Evolutionary conservation across 352 stramenopile species (phyloP).

Genomic region (Peronospora belbahrii): DNA sequence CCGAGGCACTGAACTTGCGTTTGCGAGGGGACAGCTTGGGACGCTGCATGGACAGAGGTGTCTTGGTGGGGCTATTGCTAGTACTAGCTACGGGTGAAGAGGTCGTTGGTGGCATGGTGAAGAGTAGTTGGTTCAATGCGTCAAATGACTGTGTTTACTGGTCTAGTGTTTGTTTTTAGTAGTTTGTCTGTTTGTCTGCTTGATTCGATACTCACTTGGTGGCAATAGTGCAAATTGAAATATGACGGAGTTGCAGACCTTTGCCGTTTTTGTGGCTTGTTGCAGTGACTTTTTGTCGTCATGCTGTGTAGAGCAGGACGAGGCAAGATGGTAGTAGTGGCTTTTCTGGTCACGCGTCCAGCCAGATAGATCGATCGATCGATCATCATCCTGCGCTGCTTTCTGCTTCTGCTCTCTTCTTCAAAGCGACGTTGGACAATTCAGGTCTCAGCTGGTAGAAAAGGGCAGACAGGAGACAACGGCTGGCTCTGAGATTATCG

Average conservation of each 20-base stretch:
- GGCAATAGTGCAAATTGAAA: conserved; percentile 6
- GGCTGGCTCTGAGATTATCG: conserved; percentile 1
- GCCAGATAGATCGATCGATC: background rate
- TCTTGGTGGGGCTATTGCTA: conserved; percentile 18
- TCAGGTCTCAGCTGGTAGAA: conserved; percentile 8
- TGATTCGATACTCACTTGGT: no score
- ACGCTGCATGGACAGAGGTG: conserved; percentile 32
- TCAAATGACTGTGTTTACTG: background rate
- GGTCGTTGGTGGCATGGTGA: conserved; percentile 12
- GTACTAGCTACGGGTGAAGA: conserved; percentile 4
- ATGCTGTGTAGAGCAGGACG: background rate
- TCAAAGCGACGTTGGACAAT: conserved; percentile 23
- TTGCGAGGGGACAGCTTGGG: conserved; percentile 36
- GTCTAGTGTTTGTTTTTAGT: background rate
- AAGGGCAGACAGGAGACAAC: conserved; percentile 13
- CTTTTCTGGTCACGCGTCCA: conserved; percentile 27
- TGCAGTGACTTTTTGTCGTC: conserved; percentile 6
- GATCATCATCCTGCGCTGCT: conserved; percentile 11
- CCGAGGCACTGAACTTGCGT: conserved; percentile 34
- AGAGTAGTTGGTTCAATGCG: background rate
- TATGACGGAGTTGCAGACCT: conserved; percentile 9
- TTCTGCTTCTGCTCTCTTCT: conserved; percentile 23
- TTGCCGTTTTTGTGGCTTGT: conserved; percentile 3
- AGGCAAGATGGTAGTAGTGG: background rate
- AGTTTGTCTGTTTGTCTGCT: no score